Conservation (phyloP, 345 rosid species). For the Dipteronia dyeriana region DNA sequence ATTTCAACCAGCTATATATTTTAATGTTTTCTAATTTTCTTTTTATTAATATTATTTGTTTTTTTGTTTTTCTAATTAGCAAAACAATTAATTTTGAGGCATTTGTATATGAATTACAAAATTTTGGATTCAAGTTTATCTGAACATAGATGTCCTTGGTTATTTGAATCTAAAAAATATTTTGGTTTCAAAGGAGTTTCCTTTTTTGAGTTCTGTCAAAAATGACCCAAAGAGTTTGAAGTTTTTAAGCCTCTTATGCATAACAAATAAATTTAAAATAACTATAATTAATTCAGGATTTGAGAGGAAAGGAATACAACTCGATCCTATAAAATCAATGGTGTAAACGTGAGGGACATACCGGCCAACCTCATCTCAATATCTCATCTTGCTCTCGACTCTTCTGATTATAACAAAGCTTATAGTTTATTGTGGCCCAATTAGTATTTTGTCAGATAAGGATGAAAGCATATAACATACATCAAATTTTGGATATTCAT, state of each 20-base stretch:
- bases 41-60: not conserved
- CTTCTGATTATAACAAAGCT: not conserved
- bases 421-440: not conserved
- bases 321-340: no score
- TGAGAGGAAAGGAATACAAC: no score
- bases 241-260: no score
- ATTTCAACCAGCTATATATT: not conserved
- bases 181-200: no score
- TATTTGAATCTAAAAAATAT: not conserved
- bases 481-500: not conserved
- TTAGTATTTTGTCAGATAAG: not conserved
- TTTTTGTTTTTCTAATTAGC: no score
- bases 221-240: not conserved
- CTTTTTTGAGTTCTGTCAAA: not conserved
- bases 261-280: no score
- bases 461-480: conserved; percentile 5
- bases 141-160: not conserved
- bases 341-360: no score
- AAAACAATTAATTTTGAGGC: not conserved
- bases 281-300: no score
- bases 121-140: not conserved
- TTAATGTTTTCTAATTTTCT: not conserved
- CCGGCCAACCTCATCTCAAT: no score
- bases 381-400: not conserved
- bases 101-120: not conserved